phyloP scores from a whole-genome alignment of 345 rosid genomes.

The Eutrema heterophyllum region DNA sequence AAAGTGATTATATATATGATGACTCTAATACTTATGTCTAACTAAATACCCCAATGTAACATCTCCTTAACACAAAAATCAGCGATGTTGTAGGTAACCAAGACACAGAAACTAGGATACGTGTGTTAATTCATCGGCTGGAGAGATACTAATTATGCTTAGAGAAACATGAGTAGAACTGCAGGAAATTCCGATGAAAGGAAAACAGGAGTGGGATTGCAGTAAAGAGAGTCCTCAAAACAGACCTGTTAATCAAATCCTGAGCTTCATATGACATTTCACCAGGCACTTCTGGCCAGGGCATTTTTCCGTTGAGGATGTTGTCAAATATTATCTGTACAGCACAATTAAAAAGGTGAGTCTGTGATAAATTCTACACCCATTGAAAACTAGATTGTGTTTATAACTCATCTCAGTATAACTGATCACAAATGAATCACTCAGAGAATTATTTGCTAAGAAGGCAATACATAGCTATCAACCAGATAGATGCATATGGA shows the following conservation, averaged over 20 bases:
- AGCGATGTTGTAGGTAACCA: background rate
- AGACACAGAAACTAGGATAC: background rate
- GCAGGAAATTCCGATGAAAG: background rate
- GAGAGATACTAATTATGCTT: background rate
- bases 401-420: background rate
- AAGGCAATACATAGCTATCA: background rate
- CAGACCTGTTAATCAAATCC: conserved; percentile 75
- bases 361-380: background rate
- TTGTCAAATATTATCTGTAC: conserved; percentile 74
- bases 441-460: background rate
- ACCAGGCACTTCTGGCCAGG: conserved; percentile 68
- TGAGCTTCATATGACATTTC: conserved; percentile 76
- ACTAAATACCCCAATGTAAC: background rate
- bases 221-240: background rate
- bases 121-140: background rate
- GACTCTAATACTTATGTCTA: background rate
- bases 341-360: conserved; percentile 8
- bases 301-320: conserved; percentile 70
- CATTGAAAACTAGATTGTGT: background rate
- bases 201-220: background rate
- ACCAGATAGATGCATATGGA: conserved; percentile 2
- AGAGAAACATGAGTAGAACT: background rate
- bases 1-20: background rate
- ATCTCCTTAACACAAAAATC: background rate
- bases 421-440: background rate